phyloP scores from a whole-genome alignment of 1,284 basidiomycete genomes.

The Rhodotorula sp. region DNA sequence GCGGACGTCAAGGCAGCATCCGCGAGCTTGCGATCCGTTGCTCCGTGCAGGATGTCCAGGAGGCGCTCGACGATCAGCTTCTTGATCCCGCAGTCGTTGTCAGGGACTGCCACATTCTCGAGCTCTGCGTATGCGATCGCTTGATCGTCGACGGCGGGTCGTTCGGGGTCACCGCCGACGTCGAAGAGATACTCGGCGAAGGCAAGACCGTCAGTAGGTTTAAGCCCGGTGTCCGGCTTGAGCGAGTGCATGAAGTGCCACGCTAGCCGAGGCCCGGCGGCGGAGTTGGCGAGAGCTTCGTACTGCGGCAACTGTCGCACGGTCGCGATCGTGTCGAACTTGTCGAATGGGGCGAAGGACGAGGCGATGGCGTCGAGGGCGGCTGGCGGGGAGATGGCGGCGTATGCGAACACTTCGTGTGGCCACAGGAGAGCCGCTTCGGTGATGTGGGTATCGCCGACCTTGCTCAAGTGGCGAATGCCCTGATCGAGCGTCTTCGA shows the following conservation, averaged over 20 bases:
- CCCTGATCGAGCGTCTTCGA: background rate
- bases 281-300: background rate
- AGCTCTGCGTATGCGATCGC: background rate
- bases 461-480: background rate
- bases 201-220: conserved; percentile 8
- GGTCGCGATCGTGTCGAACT: conserved; percentile 22
- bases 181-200: conserved; percentile 32
- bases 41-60: conserved; percentile 3
- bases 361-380: conserved; percentile 23
- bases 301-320: conserved; percentile 7
- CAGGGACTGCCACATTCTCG: background rate
- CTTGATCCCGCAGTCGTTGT: conserved; percentile 20
- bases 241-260: conserved; percentile 33
- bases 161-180: conserved; percentile 8
- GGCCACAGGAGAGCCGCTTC: conserved; percentile 29
- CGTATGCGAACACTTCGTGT: background rate
- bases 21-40: conserved; percentile 4
- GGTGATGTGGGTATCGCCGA: conserved; percentile 1
- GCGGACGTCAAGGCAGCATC: conserved; percentile 26
- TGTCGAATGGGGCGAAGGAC: conserved; percentile 15
- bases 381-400: background rate
- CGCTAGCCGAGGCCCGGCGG: background rate
- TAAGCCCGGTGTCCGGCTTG: background rate
- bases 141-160: conserved; percentile 17
- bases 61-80: conserved; percentile 12